Base-by-base conservation (phyloP, 179 eudicot genomes). In the Drosera spatulata region DNA sequence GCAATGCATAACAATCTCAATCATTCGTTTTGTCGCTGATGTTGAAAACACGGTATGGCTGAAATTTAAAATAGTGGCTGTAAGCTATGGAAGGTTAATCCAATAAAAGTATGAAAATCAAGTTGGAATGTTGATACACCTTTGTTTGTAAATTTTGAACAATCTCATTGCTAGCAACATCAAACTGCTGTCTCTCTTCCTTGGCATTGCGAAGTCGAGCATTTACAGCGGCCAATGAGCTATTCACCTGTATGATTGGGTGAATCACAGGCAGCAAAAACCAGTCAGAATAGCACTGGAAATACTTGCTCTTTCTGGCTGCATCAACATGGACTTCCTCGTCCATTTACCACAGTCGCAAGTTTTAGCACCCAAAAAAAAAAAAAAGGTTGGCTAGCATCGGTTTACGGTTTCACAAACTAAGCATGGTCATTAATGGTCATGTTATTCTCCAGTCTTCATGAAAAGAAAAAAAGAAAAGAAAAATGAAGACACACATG, bases 101-200 rank as follows among this genome's bases (percentile, higher is more conserved):
- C 13, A 57, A 3, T 57, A 10, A 41, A 14, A 53, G 9, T 53
- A 7, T 13, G 33, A 59, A 4, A 59, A 5, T 15, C 10, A 59
- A 14, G 39, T 12, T 13, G 39, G 41, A 15, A 4, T 39, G 9
- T 14, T 42, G 52, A 51, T 22, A 8, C 67, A 75, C 79, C 71
- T 61, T 75, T 10, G n/a, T 22, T 49, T 71, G 72, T 12, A 75
- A 56, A 15, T 67, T 64, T 61, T 67, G 64, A 67, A 71, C 60
- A 67, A 71, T 56, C 8, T 33, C 66, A 52, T 65, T 70, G 39
- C 64, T 75, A 3, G 75, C 69, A 41, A 60, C 75, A 47, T 71
- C 49, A 63, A 75, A 75, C 15, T 67, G 75, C 15, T 46, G 42
- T 41, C 65, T 67, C 57, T 75, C 79, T 58, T 75, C 75, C 46